Base-by-base conservation (phyloP, 345 rosid genomes). In the Salix brachista region DNA sequence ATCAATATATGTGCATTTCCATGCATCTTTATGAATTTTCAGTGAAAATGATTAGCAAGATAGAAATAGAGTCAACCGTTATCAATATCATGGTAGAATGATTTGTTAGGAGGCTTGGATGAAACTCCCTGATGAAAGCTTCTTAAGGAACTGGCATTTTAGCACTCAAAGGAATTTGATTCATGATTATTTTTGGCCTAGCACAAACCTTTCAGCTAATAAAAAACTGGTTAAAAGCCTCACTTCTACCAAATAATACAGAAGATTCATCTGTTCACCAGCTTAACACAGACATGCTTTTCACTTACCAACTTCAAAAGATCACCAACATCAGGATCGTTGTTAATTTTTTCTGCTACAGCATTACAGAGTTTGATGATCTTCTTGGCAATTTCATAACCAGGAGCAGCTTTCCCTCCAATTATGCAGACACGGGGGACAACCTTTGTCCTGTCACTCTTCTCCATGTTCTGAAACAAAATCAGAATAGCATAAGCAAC, bases 331-430 rank as follows among this genome's bases (percentile, higher is more conserved):
- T 86, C 87, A 46, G 69, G 78, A 37, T 86, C 87, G 60, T 84
- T 82, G 82, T 84, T 86, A 37, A 86, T 78, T 70, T 71, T 83
- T 65, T 83, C 86, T 25, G 86, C 89, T 28, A 84, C 89, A 68
- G 79, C 84, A 77, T 86, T 84, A 64, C 87, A 82, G 68, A 86
- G 86, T 79, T 86, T 84, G 66, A 86, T 84, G 25, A 86, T 76
- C 75, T 84, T 84, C 79, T 79, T 86, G 69, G 89, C 89, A 37
- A 79, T 67, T 75, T 84, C 84, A 79, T 86, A 86, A 58, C 89
- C 89, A 44, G 89, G 89, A 28, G 89, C 89, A 66, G 89, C 89
- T 81, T 84, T 86, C 37, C 89, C 87, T 65, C 89, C 87, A 71
- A 86, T 68, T 42, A 86, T 86, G 84, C 87, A 84, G 69, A 86